Percentiles rank a stretch among this genome's conserved stretches.
Conservation (phyloP, 176 grass and related monocot species). For the Hordeum marinum region DNA sequence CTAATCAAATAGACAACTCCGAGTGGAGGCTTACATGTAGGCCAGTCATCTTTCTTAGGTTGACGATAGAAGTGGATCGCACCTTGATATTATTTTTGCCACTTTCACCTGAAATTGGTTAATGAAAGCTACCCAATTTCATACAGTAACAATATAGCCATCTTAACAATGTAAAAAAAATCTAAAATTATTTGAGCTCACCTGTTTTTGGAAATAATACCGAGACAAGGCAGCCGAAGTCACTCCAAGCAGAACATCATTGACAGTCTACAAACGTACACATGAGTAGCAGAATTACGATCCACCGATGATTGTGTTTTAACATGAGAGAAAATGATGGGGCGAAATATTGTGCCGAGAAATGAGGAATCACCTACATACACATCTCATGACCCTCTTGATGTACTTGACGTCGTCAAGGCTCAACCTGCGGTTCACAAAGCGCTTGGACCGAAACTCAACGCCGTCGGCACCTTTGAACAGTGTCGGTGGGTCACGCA, state of each 20-base stretch:
- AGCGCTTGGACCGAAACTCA: constrained; percentile 45
- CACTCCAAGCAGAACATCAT: constrained; percentile 79
- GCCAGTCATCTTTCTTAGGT: constrained; percentile 51
- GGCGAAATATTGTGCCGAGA: background rate
- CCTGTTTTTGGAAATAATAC: constrained; percentile 59
- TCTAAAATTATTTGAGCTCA: background rate
- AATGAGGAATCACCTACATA: constrained; percentile 7
- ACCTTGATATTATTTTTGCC: constrained; percentile 31
- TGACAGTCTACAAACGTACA: constrained; percentile 54
- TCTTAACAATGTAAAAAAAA: background rate
- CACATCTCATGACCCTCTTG: constrained; percentile 64
- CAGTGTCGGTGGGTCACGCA: constrained; percentile 41
- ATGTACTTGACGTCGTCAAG: constrained; percentile 71
- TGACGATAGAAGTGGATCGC: constrained; percentile 64
- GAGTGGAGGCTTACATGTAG: constrained; percentile 43
- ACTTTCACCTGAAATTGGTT: constrained; percentile 26
- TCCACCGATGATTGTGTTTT: background rate
- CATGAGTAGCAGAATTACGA: too few relatives aligned
- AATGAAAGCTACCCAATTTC: background rate
- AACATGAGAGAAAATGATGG: background rate
- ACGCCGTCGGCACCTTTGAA: constrained; percentile 48
- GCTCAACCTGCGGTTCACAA: constrained; percentile 58
- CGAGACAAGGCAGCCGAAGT: constrained; percentile 55
- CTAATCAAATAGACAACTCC: background rate
- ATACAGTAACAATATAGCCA: background rate